These are phyloP conservation scores for Candida glaebosa DNA, from an alignment of 805 yeast species.

Conservation along the genomic window DNA sequence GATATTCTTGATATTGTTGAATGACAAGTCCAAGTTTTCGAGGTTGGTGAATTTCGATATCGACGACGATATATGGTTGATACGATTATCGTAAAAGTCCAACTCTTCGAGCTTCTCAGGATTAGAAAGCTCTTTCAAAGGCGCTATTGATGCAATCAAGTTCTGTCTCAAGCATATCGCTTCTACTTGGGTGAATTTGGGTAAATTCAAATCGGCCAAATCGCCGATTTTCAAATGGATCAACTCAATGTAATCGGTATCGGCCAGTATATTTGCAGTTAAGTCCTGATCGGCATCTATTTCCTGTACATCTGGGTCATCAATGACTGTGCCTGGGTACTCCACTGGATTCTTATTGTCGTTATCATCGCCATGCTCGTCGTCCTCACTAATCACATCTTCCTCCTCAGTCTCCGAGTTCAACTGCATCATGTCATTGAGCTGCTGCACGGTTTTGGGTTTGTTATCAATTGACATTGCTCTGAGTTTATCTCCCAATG, in stretches of 20 bases:
- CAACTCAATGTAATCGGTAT: slow-evolving; percentile 58
- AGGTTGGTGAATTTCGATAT: slow-evolving; percentile 57
- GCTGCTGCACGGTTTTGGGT: neutral
- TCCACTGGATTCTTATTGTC: slow-evolving; percentile 35
- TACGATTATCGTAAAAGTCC: slow-evolving; percentile 89
- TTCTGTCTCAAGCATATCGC: slow-evolving; percentile 79
- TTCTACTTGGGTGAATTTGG: slow-evolving; percentile 55
- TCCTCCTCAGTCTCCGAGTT: slow-evolving; percentile 15
- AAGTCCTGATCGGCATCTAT: slow-evolving; percentile 70
- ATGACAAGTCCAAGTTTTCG: slow-evolving; percentile 72
- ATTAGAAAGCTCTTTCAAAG: slow-evolving; percentile 54
- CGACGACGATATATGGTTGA: slow-evolving; percentile 77
- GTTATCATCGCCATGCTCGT: slow-evolving; percentile 24
- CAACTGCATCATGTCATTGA: neutral
- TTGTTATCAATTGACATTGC: neutral
- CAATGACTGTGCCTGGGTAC: slow-evolving; percentile 41
- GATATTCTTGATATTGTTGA: slow-evolving; percentile 83
- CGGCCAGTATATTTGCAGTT: slow-evolving; percentile 53
- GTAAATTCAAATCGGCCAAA: slow-evolving; percentile 57
- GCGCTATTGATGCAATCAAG: slow-evolving; percentile 64
- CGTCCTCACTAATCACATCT: slow-evolving; percentile 24
- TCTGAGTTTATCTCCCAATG: neutral
- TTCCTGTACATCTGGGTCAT: slow-evolving; percentile 47
- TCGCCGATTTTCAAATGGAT: slow-evolving; percentile 67
- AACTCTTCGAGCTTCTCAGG: slow-evolving; percentile 60